Base-by-base conservation (phyloP, 371 early-diverging fungal species). In the Rhizomucor miehei region DNA sequence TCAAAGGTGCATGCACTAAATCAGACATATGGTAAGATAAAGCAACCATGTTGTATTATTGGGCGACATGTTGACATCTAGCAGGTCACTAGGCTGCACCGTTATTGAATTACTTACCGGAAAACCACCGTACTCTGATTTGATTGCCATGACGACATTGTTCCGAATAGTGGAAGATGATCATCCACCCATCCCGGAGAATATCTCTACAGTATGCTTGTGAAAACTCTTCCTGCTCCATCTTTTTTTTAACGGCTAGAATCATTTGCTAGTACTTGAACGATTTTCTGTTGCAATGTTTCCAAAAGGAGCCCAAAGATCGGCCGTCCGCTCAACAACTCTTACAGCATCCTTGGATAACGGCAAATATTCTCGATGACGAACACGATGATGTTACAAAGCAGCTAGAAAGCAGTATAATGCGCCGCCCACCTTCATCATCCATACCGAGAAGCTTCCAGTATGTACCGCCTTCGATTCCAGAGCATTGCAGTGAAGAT, bases 161-260 rank as follows among this genome's bases (percentile, higher is more conserved):
- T 93, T 87, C 69, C 79, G 82, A 35, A 92, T 94, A 46, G 94
- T 94, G 1, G 92, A 92, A 66, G 93, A 90, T 63, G 85, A 84
- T 29, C 69, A 77, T 48, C 89, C 92, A 16, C 92, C 93, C 5
- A 50, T 93, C 6, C 94, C 93, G 8, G 82, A 76, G 17, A 25
- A 17, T 23, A 39, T 24, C 4, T 36, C 55, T 14, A 1, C 13
- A 11, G 55, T 48, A 55, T 1, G 11, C 11, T 41, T 19, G 3
- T 41, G 41, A 6, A 51, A 16, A 37, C 35, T 24, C 10, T n/a
- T 34, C 17, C 25, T 52, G 24, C 16, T 5, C 16, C 23, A 20
- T 39, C 20, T 29, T 29, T 10, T 41, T 2, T 20, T 16, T 21
- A 35, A 35, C 34, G 1, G 44, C 1, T 10, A 19, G 20, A 48